A percentile compares a stretch with the other conserved stretches of the same genome.
phyloP scores from a whole-genome alignment of 805 yeast species.

The Candida corydali region DNA sequence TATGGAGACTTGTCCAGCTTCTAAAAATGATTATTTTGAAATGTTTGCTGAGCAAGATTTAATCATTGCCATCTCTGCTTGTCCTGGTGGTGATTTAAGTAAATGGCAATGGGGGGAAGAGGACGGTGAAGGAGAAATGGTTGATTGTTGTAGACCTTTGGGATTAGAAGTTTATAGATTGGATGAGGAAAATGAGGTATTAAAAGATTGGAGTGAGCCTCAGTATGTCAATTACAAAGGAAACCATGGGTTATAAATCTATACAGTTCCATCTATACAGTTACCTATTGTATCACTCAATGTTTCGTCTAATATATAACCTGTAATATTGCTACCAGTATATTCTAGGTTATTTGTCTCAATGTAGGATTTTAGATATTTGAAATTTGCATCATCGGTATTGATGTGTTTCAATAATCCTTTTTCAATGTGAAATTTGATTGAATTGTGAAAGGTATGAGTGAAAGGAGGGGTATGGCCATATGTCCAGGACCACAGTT shows the following conservation, averaged over 20 bases:
- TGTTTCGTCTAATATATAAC: constrained; percentile 39
- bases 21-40: constrained; percentile 57
- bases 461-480: constrained; percentile 75
- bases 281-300: constrained; percentile 44
- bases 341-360: constrained; percentile 29
- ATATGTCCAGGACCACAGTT: constrained; percentile 69
- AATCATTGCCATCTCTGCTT: constrained; percentile 60
- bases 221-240: constrained; percentile 51
- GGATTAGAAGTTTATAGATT: constrained; percentile 58
- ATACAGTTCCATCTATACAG: constrained; percentile 40
- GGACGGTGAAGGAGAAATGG: constrained; percentile 47
- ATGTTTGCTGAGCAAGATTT: constrained; percentile 64
- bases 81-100: constrained; percentile 69
- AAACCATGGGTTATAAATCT: constrained; percentile 43
- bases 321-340: constrained; percentile 41
- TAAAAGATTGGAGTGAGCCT: constrained; percentile 51
- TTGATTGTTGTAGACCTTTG: constrained; percentile 58
- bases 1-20: constrained; percentile 68
- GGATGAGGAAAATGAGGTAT: constrained; percentile 40
- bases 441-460: constrained; percentile 37
- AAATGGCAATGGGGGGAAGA: constrained; percentile 72
- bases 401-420: constrained; percentile 14
- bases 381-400: constrained; percentile 23
- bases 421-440: constrained; percentile 47
- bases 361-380: constrained; percentile 26